Evolutionary conservation across 257 asterid genomes (phyloP), one percentile per base, ranked within the genome.

Genomic region (Craterostigma plantagineum): DNA sequence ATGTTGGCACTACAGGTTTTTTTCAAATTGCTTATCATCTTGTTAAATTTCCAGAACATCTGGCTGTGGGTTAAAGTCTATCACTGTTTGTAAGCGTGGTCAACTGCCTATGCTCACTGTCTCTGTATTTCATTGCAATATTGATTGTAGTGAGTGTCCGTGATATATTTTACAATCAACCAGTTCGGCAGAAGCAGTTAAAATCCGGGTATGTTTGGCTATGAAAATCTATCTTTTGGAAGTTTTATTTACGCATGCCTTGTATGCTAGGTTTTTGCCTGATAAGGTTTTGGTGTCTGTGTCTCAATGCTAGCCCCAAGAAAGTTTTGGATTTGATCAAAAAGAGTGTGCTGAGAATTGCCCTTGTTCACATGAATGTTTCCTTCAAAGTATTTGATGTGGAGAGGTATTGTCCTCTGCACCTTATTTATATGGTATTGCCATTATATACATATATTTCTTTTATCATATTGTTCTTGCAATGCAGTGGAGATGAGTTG

Each of bases 81-180:
- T n/a, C n/a, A n/a, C 37, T 34, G 7, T 7, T 34, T 34, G 37
- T 7, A 34, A 34, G 37, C 7, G 7, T 34, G 7, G 11, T 7
- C 13, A 10, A 38, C 13, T 42, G 14, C 52, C 35, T 23, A 3
- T 49, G 14, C 23, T 43, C 30, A 34, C 33, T 35, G 35, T 36
- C 36, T 51, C 33, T 12, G 37, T 18, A 7, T 16, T 40, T 46
- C 35, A 56, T 63, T 38, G 23, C 8, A 50, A 46, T 54, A 16
- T 52, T 35, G 1, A 42, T 60, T 66, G 63, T 71, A 87, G 95
- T 82, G 48, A 61, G 50, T 45, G 90, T 62, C 49, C 91, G 86
- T 53, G 98, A 87, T 68, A 65, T 76, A 60, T 87, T 87, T 61
- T 76, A 65, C 66, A 82, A 79, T 62, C 98, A 82, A 69, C 95